Conservation (phyloP, 106 monocot species). For the Apostasia ramifera region DNA sequence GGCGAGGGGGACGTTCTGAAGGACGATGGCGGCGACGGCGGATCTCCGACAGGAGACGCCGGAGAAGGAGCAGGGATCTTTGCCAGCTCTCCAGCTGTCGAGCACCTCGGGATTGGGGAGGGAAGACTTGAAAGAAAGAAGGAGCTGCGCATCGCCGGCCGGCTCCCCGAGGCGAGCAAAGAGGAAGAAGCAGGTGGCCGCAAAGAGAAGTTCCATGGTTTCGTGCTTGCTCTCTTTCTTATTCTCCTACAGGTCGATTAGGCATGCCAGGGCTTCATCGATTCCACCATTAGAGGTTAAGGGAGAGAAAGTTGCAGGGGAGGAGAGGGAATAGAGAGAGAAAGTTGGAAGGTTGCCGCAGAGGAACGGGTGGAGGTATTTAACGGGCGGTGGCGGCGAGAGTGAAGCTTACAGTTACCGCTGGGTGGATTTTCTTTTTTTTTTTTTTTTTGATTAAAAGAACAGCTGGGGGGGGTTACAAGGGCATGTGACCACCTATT, state of each 20-base stretch:
- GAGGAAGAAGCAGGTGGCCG: constrained; percentile 10
- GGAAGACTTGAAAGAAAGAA: constrained; percentile 46
- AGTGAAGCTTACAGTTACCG: too few relatives aligned
- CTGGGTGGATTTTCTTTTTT: too few relatives aligned
- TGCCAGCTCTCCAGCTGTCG: constrained; percentile 28
- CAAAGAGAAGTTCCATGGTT: constrained; percentile 11
- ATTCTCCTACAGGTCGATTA: not conserved
- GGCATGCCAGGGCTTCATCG: not conserved
- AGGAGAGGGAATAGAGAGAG: not conserved
- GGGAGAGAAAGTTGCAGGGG: not conserved
- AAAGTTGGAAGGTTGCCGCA: too few relatives aligned
- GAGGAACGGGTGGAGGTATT: not conserved
- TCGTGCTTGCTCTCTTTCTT: not conserved
- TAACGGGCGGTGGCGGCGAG: not conserved
- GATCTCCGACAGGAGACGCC: constrained; percentile 41
- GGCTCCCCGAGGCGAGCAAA: constrained; percentile 5
- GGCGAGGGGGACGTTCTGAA: constrained; percentile 31
- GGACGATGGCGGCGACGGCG: constrained; percentile 26
- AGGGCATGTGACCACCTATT: too few relatives aligned
- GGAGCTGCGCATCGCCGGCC: constrained; percentile 28
- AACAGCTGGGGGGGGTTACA: too few relatives aligned
- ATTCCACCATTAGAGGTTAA: not conserved
- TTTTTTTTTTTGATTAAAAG: too few relatives aligned
- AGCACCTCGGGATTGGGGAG: constrained; percentile 31
- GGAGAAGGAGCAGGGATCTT: constrained; percentile 35